Base-by-base conservation (phyloP, 2,329 filamentous ascomycete genomes). In the Domatiomyces catenatus region DNA sequence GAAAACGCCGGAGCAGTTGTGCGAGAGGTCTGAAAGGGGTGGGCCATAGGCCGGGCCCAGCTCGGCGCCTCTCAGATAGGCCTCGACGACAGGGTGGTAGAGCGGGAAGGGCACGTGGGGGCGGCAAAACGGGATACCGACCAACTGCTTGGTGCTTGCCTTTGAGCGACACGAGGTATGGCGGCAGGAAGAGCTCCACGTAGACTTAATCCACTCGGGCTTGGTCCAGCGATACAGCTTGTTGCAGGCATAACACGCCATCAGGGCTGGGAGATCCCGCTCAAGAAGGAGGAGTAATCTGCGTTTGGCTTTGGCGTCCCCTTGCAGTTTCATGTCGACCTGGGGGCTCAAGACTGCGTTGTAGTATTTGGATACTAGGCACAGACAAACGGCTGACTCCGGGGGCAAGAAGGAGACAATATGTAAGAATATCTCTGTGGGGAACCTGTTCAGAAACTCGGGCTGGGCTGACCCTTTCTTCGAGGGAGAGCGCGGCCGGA, bases 231-330 rank as follows among this genome's bases (percentile, higher is more conserved):
- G 42, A 46, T 48, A 52, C 26, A 52, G 42, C 19, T 42, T 46
- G 46, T 52, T 24, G 43, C 50, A 52, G 26, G 26, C 39, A 44
- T 45, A 24, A 46, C 50, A 52, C 42, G 46, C 26, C 24, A 52
- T 52, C 22, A 46, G 46, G 28, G 48, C 50, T 1, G 50, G 42
- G 20, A 52, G 19, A 49, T 52, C 50, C 18, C 26, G 46, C 50
- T 48, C 50, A 20, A 52, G 50, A n/a, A 52, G 50, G 20, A 26
- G 47, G 43, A 52, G 50, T 36, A 52, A 52, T 26, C 42, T 47
- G 26, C 46, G 45, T 28, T 52, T 46, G 18, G 8, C 42, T 42
- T 19, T 36, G 15, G 6, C n/a, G 28, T 42, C 42, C 32, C 15
- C 32, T 15, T 5, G 10, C 12, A 39, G 15, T 15, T 39, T 39